These are phyloP conservation scores for Penicillium sp. DNA, from an alignment of 2,329 filamentous ascomycete genomes.

Conservation along the genomic window DNA sequence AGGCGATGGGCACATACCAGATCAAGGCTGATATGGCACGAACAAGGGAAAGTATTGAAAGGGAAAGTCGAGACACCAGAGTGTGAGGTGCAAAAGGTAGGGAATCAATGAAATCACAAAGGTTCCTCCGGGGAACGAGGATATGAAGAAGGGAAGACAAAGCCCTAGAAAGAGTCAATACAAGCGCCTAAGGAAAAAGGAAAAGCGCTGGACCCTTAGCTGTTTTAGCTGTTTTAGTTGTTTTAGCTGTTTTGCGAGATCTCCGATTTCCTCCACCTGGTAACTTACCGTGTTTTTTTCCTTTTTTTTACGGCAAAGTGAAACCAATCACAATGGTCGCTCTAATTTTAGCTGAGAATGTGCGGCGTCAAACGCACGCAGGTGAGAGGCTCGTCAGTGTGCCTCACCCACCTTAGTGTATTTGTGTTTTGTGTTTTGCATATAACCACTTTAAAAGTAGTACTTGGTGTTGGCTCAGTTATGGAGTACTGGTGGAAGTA, in stretches of 20 bases:
- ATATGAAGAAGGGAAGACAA: conserved; percentile 15
- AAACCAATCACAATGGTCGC: conserved; percentile 29
- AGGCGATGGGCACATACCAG: conserved; percentile 3
- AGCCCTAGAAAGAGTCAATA: conserved; percentile 11
- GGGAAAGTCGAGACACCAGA: background rate
- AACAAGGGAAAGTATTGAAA: background rate
- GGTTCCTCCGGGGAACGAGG: conserved; percentile 43
- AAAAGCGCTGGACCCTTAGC: conserved; percentile 16
- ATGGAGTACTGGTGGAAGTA: too few relatives aligned
- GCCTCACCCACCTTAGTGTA: conserved; percentile 8
- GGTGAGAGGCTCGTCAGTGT: conserved; percentile 27
- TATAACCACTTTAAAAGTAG: background rate
- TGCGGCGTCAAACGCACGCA: conserved; percentile 37
- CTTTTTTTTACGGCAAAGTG: background rate
- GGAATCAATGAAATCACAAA: conserved; percentile 4
- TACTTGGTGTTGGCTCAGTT: too few relatives aligned
- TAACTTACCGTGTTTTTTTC: background rate
- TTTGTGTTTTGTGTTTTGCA: background rate
- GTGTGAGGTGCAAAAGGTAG: background rate
- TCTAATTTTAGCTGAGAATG: conserved; percentile 42
- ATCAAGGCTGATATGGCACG: background rate
- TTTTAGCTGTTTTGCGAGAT: conserved; percentile 16
- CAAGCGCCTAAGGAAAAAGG: background rate
- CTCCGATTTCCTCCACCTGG: conserved; percentile 13
- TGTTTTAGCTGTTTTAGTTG: background rate